phyloP scores from a whole-genome alignment of 2,329 filamentous ascomycete species.

The Neofusicoccum kwambonambiense region DNA sequence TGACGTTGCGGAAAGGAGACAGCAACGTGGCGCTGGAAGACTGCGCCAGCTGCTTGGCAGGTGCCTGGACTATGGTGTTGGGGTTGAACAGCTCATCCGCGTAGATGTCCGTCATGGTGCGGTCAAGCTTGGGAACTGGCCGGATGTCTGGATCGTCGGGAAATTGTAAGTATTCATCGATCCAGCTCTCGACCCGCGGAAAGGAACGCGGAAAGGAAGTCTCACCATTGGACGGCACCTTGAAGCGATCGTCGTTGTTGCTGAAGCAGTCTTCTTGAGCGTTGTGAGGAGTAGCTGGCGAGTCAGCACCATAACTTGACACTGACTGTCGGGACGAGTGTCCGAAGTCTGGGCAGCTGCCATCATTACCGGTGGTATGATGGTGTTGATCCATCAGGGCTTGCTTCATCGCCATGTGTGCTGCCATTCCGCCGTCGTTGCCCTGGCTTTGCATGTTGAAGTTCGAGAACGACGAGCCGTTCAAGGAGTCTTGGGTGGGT shows the following conservation, averaged over 20 bases:
- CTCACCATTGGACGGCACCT: constrained; percentile 57
- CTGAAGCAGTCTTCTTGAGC: constrained; percentile 42
- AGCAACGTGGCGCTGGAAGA: constrained; percentile 49
- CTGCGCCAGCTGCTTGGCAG: constrained; percentile 38
- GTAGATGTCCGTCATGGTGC: constrained; percentile 83
- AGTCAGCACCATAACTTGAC: constrained; percentile 61
- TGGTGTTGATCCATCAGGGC: constrained; percentile 54
- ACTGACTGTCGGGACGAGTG: constrained; percentile 58
- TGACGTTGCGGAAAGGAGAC: constrained; percentile 58
- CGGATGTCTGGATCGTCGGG: constrained; percentile 55
- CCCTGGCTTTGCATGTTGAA: constrained; percentile 39
- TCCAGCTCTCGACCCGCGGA: constrained; percentile 45
- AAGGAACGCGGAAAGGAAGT: constrained; percentile 27
- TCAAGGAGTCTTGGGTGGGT: constrained; percentile 52
- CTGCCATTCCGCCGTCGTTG: constrained; percentile 42
- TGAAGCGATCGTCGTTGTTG: constrained; percentile 52
- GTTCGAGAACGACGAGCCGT: constrained; percentile 43
- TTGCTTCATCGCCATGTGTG: constrained; percentile 61
- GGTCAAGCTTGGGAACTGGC: constrained; percentile 69
- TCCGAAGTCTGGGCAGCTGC: constrained; percentile 51
- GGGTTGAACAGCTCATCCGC: constrained; percentile 83
- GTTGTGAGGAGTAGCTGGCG: constrained; percentile 60
- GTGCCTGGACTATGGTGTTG: constrained; percentile 59
- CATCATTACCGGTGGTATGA: constrained; percentile 40
- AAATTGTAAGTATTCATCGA: constrained; percentile 68